Evolutionary conservation across 768 basidiomycete species (phyloP), one percentile per base, ranked within the genome.

Genomic region (Mycena kentingensis): DNA sequence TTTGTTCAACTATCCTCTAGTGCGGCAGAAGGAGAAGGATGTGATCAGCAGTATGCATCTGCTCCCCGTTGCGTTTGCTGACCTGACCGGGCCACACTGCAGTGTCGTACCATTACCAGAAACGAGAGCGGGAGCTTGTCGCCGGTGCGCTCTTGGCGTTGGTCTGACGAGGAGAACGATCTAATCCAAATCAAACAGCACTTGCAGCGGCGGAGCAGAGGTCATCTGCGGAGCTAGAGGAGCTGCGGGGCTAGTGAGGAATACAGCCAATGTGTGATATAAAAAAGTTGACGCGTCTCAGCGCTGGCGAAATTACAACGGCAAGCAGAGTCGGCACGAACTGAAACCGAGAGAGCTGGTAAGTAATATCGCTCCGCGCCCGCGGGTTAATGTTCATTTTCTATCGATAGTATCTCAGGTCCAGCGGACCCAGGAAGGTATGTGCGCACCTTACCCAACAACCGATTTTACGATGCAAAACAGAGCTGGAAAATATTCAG

Each of bases 71-170:
- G 5, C 18, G 3, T 25, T 37, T 37, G 7, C 19, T 19, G 11
- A 10, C 19, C 36, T 10, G 6, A 18, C 11, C 19, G 11, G 11
- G 36, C 11, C 26, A 22, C 26, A 4, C n/a, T 15, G 3, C 38
- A 57, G 55, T 57, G 51, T 57, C 55, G 5, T 57, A 57, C 28
- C 42, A 44, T 8, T 57, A 57, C 28, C 55, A 57, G 13, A 57
- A 57, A 29, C 55, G 55, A 3, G 55, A 57, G 19, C 46, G 37
- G 24, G 51, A 57, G 39, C 36, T 57, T 2, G 42, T 49, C 13
- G 47, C 51, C 3, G 55, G 55, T 57, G 1, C 8, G 55, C 45
- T 2, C 16, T 34, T 16, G 26, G 21, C 13, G 11, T 35, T 26
- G 19, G 2, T 11, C 1, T 15, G 7, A 5, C 16, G 12, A 42